Evolutionary conservation across 768 basidiomycete genomes (phyloP), one percentile per base, ranked within the genome.

Genomic region (Tubosaeta brunneosetosa): DNA sequence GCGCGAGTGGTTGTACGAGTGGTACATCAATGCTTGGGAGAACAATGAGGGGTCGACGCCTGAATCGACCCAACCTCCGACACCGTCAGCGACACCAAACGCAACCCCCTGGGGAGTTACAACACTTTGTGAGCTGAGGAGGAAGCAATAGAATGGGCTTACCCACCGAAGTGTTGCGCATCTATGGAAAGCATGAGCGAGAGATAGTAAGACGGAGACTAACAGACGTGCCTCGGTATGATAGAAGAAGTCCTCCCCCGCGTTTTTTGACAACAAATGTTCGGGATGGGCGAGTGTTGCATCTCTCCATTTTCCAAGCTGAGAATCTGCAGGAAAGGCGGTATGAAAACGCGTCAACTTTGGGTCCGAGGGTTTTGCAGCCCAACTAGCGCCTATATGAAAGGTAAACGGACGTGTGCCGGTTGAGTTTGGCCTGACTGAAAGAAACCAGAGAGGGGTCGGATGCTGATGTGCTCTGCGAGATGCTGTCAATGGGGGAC

Each of bases 11-110:
- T 81, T 78, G 65, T 86, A 81, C 3, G 89, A 84, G 68, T 89
- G 85, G 68, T 85, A 94, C 88, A 94, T 93, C 47, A 97, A 73
- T 0, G 90, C 82, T 71, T 97, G 94, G 1, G 92, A 85, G 73
- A 94, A 97, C 42, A 94, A 73, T 0, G 91, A 85, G 1, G 91
- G 91, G 69, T 97, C 92, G 48, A 91, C 80, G 14, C 91, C 88
- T 26, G 81, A 80, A 34, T 85, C 81, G 44, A 82, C 79, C 94
- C 94, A 97, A 17, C 94, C 93, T 2, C 93, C 93, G 4, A 97
- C 93, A 17, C 94, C 94, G 61, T 97, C 94, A 36, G 93, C 90
- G 5, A 97, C 81, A 34, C 91, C 92, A 49, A 97, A 76, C 2
- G 87, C 80, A 27, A 90, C 66, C 22, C 88, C 88, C 88, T 91